Base-by-base conservation (phyloP, 805 yeast species). In the Yarrowia porcina region DNA sequence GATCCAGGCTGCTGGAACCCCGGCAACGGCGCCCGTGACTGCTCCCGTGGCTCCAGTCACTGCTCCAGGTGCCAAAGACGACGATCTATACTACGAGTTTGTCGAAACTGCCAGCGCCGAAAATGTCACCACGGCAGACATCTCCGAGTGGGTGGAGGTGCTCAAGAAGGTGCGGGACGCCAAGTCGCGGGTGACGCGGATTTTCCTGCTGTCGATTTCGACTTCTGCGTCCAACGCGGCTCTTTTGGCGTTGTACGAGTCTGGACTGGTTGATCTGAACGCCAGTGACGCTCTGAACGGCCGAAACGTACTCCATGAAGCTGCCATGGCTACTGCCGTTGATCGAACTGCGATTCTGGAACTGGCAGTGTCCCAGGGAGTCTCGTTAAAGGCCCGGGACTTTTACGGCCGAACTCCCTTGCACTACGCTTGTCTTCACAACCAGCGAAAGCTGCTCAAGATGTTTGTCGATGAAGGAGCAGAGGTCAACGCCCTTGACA, bases 231-330 rank as follows among this genome's bases (percentile, higher is more conserved):
- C 89, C 1, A 91, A 88, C 70, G 76, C 76, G 15, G 83, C 86
- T 11, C 72, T 82, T 73, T 78, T 79, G 70, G 79, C 78, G 41
- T 82, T 75, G 67, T 84, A 73, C 71, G 75, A 72, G 63, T 76
- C 73, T 65, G 79, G 79, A 8, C 76, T 78, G 32, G 85, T 93
- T 44, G 87, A 89, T 69, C 76, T 90, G 42, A 73, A 80, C 2
- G 82, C 82, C 60, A 80, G 81, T 20, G 96, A 89, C 67, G 96
- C 91, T 64, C 78, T 87, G 57, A 84, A 87, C 25, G 84, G 87
- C 66, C 83, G 90, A 70, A 88, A 84, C 57, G 82, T 89, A 45
- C 77, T 94, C 17, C 97, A 93, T 71, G 91, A 90, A 45, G 78
- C 79, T 25, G 77, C 78, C 1, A 64, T 71, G 13, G 61, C 67